These are phyloP conservation scores for Agrocybe praecox DNA, from an alignment of 768 basidiomycete species.

Conservation along the genomic window DNA sequence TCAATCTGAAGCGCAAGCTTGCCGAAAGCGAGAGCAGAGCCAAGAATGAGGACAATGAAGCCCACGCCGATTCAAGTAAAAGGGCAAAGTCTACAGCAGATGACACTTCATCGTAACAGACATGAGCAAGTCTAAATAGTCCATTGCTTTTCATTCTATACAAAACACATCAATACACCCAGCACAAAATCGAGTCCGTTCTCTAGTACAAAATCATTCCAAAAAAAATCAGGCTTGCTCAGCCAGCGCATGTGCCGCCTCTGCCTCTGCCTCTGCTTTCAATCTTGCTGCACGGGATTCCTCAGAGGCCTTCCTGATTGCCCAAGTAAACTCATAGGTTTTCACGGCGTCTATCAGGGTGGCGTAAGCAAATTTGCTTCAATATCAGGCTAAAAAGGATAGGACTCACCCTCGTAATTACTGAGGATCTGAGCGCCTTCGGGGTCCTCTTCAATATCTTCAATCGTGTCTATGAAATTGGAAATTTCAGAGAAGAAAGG, in stretches of 20 bases:
- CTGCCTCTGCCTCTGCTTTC: slow-evolving; percentile 33
- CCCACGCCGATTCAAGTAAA: neutral
- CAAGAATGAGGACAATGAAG: neutral
- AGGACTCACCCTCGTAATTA: slow-evolving; percentile 73
- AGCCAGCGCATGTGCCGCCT: neutral
- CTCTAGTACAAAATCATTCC: too few relatives aligned
- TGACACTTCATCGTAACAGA: neutral
- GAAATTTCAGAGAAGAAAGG: slow-evolving; percentile 95
- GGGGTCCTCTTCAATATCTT: slow-evolving; percentile 87
- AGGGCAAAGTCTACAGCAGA: neutral
- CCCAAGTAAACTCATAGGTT: slow-evolving; percentile 93
- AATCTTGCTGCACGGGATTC: slow-evolving; percentile 53
- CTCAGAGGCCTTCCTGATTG: slow-evolving; percentile 82
- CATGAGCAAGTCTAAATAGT: neutral
- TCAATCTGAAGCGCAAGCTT: slow-evolving; percentile 43
- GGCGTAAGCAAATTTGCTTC: neutral
- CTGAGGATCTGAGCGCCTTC: slow-evolving; percentile 81
- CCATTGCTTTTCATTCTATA: too few relatives aligned
- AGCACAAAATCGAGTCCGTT: too few relatives aligned
- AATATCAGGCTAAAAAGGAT: neutral
- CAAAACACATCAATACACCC: too few relatives aligned
- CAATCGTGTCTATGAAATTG: slow-evolving; percentile 86
- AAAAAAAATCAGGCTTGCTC: too few relatives aligned
- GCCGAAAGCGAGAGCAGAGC: slow-evolving; percentile 16
- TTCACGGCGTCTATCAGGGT: slow-evolving; percentile 69